Evolutionary conservation across 345 rosid species (phyloP).

Genomic region (Kandelia obovata): DNA sequence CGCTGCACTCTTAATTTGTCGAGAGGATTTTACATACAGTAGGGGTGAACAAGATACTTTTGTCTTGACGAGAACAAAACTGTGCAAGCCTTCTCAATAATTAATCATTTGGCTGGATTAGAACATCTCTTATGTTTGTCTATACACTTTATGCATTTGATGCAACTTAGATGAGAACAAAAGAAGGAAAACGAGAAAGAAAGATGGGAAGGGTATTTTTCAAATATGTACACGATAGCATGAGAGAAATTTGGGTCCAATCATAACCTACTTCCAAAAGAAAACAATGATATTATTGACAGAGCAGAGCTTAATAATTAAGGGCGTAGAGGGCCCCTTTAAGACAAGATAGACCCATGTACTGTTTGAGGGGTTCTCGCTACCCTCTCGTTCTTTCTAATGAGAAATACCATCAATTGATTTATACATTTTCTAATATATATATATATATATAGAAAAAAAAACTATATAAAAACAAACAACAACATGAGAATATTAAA

Average conservation of each 20-base stretch:
- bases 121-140: conserved; percentile 21
- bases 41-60: too few relatives aligned
- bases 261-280: conserved; percentile 31
- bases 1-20: too few relatives aligned
- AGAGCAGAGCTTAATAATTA: conserved; percentile 3
- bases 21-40: too few relatives aligned
- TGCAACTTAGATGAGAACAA: conserved; percentile 11
- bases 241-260: conserved; percentile 27
- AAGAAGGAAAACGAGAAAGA: conserved; percentile 14
- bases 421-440: neutral
- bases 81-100: neutral
- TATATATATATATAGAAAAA: too few relatives aligned
- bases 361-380: too few relatives aligned
- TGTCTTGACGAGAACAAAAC: too few relatives aligned
- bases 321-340: conserved; percentile 1
- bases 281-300: conserved; percentile 24
- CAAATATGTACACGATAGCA: conserved; percentile 10
- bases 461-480: neutral
- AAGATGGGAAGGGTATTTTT: neutral
- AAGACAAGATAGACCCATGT: conserved; percentile 5
- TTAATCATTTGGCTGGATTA: conserved; percentile 6
- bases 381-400: too few relatives aligned
- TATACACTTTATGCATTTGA: neutral
- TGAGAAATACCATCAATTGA: neutral
- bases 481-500: conserved; percentile 24